Evolutionary conservation across 2,329 filamentous ascomycete genomes (phyloP), one percentile per base, ranked within the genome.

Genomic region (Waltergamsia citrina): DNA sequence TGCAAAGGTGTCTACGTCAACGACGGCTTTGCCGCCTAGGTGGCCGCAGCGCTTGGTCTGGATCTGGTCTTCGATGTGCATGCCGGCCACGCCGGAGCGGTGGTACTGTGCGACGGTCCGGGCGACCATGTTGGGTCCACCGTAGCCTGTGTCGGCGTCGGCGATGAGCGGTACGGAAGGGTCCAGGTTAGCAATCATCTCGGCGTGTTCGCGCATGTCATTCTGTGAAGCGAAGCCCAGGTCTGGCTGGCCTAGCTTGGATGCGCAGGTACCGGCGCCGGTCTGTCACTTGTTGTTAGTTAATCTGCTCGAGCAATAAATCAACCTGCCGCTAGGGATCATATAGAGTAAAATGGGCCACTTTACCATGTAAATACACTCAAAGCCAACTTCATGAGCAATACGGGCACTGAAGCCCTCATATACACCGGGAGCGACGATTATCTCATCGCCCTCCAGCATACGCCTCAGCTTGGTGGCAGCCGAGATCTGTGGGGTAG

Each of bases 331-430:
- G n/a, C n/a, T n/a, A n/a, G n/a, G n/a, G n/a, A n/a, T n/a, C n/a
- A n/a, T n/a, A n/a, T n/a, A n/a, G n/a, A n/a, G n/a, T n/a, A n/a
- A n/a, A n/a, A n/a, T n/a, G n/a, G n/a, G n/a, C n/a, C 24, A 6
- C 38, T 60, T 29, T 55, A 78, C 76, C 78, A 83, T 82, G 57
- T 83, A 83, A 25, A 82, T 50, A 36, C 64, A 69, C 30, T 80
- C 69, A 38, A 80, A 81, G 5, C 76, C 77, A n/a, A 72, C 61
- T 27, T 65, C 58, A 16, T 80, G 60, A 2, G 77, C 76, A 37
- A 83, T 69, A 1, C 78, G 63, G 1, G 78, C 76, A 3, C 74
- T 75, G 35, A 81, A 67, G 10, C 78, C 78, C 60, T 84, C 78
- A 47, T 81, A 81, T 3, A 83, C 77, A 21, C 78, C 78, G 0